phyloP scores from a whole-genome alignment of 371 early-diverging fungal species.

The Capillidium rhysosporum region DNA sequence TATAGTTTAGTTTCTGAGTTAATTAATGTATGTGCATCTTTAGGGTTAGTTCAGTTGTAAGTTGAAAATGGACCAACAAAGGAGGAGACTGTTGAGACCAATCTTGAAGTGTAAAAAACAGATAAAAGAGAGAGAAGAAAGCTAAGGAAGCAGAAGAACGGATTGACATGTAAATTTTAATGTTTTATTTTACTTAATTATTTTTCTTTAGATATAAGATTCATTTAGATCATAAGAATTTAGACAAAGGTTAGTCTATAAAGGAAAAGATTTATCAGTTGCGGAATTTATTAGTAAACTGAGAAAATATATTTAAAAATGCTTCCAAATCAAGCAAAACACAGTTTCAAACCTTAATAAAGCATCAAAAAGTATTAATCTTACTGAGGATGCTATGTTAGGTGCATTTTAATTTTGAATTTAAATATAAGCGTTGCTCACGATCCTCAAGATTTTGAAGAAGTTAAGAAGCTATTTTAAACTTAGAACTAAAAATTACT shows the following conservation, averaged over 20 bases:
- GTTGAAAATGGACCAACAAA: constrained; percentile 21
- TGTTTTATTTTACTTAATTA: neutral
- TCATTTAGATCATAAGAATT: constrained; percentile 25
- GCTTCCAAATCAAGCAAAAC: constrained; percentile 15
- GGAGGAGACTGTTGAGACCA: constrained; percentile 28
- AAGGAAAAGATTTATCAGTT: constrained; percentile 43
- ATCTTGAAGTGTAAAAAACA: constrained; percentile 21
- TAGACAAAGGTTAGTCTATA: constrained; percentile 52
- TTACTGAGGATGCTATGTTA: constrained; percentile 9
- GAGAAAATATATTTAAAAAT: constrained; percentile 25
- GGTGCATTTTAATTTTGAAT: constrained; percentile 11
- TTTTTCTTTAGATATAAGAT: constrained; percentile 24
- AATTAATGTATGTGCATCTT: constrained; percentile 25
- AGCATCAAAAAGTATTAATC: neutral
- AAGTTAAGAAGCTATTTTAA: constrained; percentile 62
- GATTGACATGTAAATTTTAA: neutral
- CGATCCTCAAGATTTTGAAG: constrained; percentile 39
- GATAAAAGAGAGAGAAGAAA: constrained; percentile 26
- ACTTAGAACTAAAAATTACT: constrained; percentile 62
- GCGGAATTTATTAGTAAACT: constrained; percentile 21
- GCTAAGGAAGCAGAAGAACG: constrained; percentile 12
- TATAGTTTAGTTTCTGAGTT: neutral
- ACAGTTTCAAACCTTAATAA: neutral
- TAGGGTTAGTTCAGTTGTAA: constrained; percentile 47
- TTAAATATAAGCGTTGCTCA: constrained; percentile 60